These are phyloP conservation scores for Boletus rex-veris DNA, from an alignment of 768 basidiomycete genomes.

Conservation along the genomic window DNA sequence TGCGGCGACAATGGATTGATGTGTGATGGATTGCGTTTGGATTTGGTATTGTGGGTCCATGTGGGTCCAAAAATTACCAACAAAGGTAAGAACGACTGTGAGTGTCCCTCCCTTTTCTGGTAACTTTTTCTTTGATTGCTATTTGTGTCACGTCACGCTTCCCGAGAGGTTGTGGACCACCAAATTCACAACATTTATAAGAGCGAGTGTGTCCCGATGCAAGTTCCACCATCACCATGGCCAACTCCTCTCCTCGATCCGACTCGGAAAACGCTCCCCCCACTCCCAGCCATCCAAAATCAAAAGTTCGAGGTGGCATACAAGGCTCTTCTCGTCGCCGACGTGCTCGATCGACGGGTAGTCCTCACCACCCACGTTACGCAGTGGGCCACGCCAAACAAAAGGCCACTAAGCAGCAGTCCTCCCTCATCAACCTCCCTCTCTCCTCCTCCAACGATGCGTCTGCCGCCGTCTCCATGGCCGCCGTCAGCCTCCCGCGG, in stretches of 20 bases:
- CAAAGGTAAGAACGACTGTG: slow-evolving; percentile 10
- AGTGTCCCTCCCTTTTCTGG: slow-evolving; percentile 11
- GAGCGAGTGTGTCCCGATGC: slow-evolving; percentile 3
- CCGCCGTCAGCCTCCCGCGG: slow-evolving; percentile 20
- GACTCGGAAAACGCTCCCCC: slow-evolving; percentile 37
- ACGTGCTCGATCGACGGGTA: slow-evolving; percentile 34
- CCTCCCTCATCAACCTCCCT: slow-evolving; percentile 31
- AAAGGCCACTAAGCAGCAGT: slow-evolving; percentile 16
- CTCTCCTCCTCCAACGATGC: slow-evolving; percentile 14
- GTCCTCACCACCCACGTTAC: slow-evolving; percentile 31
- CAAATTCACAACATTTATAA: slow-evolving; percentile 17
- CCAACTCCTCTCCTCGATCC: slow-evolving; percentile 20
- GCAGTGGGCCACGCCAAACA: slow-evolving; percentile 40
- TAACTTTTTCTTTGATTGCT: slow-evolving; percentile 29
- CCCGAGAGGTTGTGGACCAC: not conserved
- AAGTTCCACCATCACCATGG: slow-evolving; percentile 20
- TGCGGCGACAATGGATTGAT: not conserved
- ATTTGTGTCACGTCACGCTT: slow-evolving; percentile 33
- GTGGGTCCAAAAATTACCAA: slow-evolving; percentile 32
- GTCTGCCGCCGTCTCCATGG: slow-evolving; percentile 6
- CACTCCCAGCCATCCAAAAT: slow-evolving; percentile 4
- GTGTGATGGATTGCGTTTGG: slow-evolving; percentile 28
- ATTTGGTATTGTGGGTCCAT: slow-evolving; percentile 17
- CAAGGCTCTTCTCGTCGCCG: slow-evolving; percentile 38
- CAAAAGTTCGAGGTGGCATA: slow-evolving; percentile 27